Conservation (phyloP, 495 filamentous ascomycete species). For the Neurospora terricola region DNA sequence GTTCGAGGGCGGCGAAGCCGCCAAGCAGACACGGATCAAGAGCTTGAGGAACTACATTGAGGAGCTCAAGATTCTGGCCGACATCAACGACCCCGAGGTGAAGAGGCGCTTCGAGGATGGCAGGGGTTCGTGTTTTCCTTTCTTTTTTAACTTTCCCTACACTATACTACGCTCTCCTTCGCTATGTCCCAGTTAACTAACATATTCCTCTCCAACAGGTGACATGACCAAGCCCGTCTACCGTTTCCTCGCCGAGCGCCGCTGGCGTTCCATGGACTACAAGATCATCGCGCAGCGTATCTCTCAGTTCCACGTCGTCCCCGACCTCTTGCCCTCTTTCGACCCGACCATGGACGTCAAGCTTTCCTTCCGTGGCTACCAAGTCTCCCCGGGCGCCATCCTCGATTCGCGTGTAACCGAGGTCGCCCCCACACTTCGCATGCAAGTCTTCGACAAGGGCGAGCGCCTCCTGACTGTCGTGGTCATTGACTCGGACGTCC, state of each 20-base stretch:
- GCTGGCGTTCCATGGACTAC: constrained; percentile 68
- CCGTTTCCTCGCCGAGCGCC: constrained; percentile 72
- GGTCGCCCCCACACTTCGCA: constrained; percentile 57
- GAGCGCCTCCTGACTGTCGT: constrained; percentile 73
- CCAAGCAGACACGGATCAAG: constrained; percentile 54
- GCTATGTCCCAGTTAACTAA: background rate
- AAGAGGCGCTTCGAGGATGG: constrained; percentile 96
- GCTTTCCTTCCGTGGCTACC: constrained; percentile 60
- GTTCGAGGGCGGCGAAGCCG: constrained; percentile 46
- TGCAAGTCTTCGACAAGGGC: constrained; percentile 76
- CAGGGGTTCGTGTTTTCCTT: constrained; percentile 48
- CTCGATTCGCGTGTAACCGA: constrained; percentile 63
- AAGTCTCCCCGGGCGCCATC: constrained; percentile 64
- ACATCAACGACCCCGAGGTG: constrained; percentile 91
- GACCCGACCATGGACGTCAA: constrained; percentile 70
- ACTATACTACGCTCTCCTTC: background rate
- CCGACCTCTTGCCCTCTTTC: constrained; percentile 83
- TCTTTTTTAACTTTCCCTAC: background rate
- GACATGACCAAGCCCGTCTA: constrained; percentile 97
- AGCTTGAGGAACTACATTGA: constrained; percentile 68
- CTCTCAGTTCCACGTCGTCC: constrained; percentile 76
- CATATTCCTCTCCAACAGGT: constrained; percentile 35
- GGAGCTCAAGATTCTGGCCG: constrained; percentile 74
- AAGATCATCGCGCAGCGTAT: constrained; percentile 79
- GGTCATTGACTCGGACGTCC: constrained; percentile 86